Conservation (phyloP, 306 rosid genomes). For the Alnus rubra region DNA sequence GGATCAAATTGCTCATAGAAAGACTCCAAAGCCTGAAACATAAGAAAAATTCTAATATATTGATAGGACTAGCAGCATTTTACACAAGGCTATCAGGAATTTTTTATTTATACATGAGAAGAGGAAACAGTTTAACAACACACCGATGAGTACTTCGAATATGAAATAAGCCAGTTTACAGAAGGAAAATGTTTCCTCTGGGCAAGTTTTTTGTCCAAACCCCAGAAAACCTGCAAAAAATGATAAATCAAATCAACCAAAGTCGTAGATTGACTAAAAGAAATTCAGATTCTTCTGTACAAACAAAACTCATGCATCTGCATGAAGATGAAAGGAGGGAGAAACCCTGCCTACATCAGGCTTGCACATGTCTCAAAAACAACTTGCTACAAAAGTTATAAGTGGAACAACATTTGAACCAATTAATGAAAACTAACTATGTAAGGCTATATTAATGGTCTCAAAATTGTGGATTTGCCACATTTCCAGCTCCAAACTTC, state of each 20-base stretch:
- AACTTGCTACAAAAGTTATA: background rate
- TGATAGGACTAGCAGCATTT: conserved; percentile 15
- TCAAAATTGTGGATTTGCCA: background rate
- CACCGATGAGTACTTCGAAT: conserved; percentile 91
- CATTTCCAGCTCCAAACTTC: conserved; percentile 2
- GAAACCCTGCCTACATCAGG: background rate
- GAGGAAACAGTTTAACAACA: conserved; percentile 33
- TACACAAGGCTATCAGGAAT: background rate
- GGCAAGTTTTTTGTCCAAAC: conserved; percentile 97
- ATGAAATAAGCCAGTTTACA: conserved; percentile 98
- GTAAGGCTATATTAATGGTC: background rate
- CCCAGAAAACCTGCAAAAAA: conserved; percentile 89
- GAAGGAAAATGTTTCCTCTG: conserved; percentile 99
- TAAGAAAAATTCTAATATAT: background rate
- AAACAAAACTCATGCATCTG: background rate
- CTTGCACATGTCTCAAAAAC: background rate
- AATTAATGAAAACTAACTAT: background rate
- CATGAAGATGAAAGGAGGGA: background rate
- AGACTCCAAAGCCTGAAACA: conserved; percentile 80
- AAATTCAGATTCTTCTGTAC: background rate
- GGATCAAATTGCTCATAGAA: conserved; percentile 96
- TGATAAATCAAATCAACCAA: conserved; percentile 7
- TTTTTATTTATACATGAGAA: background rate
- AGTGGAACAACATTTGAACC: background rate
- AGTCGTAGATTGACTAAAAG: conserved; percentile 6